phyloP scores from a whole-genome alignment of 192 early-diverging fungal species.

The Coemansia sp. region DNA sequence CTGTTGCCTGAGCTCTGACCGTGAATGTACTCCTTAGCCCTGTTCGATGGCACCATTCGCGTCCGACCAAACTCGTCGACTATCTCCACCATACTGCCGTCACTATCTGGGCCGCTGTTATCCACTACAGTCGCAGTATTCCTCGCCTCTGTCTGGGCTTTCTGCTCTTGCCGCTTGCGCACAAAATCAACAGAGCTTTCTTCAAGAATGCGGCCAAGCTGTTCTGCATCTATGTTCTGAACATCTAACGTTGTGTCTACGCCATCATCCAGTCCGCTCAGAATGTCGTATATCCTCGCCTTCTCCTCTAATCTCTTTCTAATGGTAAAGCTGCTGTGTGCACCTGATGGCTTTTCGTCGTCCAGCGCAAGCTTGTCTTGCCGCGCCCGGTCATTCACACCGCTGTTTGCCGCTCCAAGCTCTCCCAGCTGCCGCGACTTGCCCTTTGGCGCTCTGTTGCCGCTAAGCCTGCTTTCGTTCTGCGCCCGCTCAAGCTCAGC shows the following conservation, averaged over 20 bases:
- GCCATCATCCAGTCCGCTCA: constrained; percentile 7
- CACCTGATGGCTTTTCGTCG: not conserved
- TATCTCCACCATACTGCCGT: constrained; percentile 31
- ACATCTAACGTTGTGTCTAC: not conserved
- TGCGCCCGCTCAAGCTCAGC: constrained; percentile 38
- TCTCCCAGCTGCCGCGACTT: constrained; percentile 3
- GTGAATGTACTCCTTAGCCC: constrained; percentile 11
- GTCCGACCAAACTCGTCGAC: constrained; percentile 52
- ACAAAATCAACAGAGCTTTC: constrained; percentile 51
- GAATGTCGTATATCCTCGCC: constrained; percentile 41
- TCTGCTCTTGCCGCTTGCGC: constrained; percentile 13
- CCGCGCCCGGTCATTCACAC: constrained; percentile 25
- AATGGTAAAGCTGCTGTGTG: not conserved
- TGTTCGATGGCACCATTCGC: constrained; percentile 25
- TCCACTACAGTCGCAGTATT: not conserved
- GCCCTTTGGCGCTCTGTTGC: constrained; percentile 1
- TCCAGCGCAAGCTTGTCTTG: constrained; percentile 21
- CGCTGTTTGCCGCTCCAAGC: constrained; percentile 20
- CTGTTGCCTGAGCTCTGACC: not conserved
- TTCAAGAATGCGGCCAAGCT: constrained; percentile 29
- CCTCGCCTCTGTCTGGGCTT: not conserved
- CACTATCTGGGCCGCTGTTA: not conserved
- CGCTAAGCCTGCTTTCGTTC: constrained; percentile 18
- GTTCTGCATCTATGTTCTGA: constrained; percentile 18
- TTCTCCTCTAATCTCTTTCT: constrained; percentile 37